These are phyloP conservation scores for Cordyceps farinosa DNA, from an alignment of 2,329 filamentous ascomycete genomes.

Conservation along the genomic window DNA sequence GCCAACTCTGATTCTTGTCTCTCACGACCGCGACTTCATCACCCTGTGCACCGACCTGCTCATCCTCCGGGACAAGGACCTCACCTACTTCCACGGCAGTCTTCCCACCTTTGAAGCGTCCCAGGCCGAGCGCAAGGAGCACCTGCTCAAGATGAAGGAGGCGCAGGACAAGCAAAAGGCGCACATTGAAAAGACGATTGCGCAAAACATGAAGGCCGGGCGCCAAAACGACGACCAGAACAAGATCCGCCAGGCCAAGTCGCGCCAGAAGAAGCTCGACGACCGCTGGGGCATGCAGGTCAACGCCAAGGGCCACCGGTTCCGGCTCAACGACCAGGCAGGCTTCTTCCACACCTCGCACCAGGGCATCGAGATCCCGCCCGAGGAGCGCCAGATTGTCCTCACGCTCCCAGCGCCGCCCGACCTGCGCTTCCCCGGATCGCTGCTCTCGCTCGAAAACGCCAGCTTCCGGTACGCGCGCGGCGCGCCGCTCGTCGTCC, in stretches of 20 bases:
- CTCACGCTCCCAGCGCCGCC: slow-evolving; percentile 59
- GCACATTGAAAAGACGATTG: slow-evolving; percentile 76
- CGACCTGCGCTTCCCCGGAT: slow-evolving; percentile 70
- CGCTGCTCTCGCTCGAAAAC: slow-evolving; percentile 68
- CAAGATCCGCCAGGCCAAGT: slow-evolving; percentile 81
- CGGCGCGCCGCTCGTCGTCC: slow-evolving; percentile 44
- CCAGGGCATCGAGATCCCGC: slow-evolving; percentile 68
- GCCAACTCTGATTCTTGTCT: slow-evolving; percentile 72
- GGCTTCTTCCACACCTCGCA: slow-evolving; percentile 59
- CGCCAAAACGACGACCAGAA: slow-evolving; percentile 78
- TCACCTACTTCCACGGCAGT: slow-evolving; percentile 73
- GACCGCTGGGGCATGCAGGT: slow-evolving; percentile 76
- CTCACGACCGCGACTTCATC: slow-evolving; percentile 79
- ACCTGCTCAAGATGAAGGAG: slow-evolving; percentile 72
- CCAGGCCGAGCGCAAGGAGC: slow-evolving; percentile 62
- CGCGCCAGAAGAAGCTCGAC: slow-evolving; percentile 78
- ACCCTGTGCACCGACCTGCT: slow-evolving; percentile 75
- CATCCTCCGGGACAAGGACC: slow-evolving; percentile 66
- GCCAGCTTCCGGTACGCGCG: slow-evolving; percentile 61
- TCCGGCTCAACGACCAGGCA: slow-evolving; percentile 73
- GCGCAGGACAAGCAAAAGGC: slow-evolving; percentile 77
- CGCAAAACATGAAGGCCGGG: slow-evolving; percentile 69
- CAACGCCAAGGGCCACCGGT: slow-evolving; percentile 65
- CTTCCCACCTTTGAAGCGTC: slow-evolving; percentile 68
- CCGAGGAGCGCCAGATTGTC: slow-evolving; percentile 55